phyloP scores from a whole-genome alignment of 2,329 filamentous ascomycete genomes.

The Fusarium tanahbumbuense region DNA sequence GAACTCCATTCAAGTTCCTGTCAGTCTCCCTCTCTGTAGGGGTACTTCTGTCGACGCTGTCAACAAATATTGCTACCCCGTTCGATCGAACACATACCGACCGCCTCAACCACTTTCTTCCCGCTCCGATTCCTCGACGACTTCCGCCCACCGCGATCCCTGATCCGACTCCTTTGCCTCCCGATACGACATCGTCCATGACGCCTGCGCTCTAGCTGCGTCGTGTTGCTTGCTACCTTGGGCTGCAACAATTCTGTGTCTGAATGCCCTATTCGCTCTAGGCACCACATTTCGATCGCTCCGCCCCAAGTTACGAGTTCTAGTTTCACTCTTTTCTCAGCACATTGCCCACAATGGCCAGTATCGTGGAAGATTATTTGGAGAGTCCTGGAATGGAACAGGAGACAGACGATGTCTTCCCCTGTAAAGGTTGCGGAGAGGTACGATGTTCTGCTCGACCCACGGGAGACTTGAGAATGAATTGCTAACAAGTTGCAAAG shows the following conservation, averaged over 20 bases:
- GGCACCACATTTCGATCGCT: constrained; percentile 27
- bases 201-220: constrained; percentile 40
- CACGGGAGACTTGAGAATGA: background rate
- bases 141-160: constrained; percentile 17
- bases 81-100: constrained; percentile 28
- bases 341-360: constrained; percentile 55
- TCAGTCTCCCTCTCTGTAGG: constrained; percentile 37
- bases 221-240: constrained; percentile 38
- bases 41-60: constrained; percentile 34
- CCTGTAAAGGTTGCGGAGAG: constrained; percentile 94
- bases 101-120: constrained; percentile 25
- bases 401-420: constrained; percentile 85
- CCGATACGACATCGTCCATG: constrained; percentile 40
- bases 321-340: constrained; percentile 14
- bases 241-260: constrained; percentile 34
- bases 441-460: constrained; percentile 60
- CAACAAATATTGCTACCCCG: constrained; percentile 30
- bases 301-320: constrained; percentile 19
- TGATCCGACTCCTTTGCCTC: constrained; percentile 22
- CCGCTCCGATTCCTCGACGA: constrained; percentile 25
- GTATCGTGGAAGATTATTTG: constrained; percentile 69
- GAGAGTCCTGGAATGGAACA: constrained; percentile 74
- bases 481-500: constrained; percentile 58
- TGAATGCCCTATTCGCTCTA: constrained; percentile 32
- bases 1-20: constrained; percentile 31